phyloP scores from a whole-genome alignment of 129 eudicot genomes.

The Deinandra increscens region DNA sequence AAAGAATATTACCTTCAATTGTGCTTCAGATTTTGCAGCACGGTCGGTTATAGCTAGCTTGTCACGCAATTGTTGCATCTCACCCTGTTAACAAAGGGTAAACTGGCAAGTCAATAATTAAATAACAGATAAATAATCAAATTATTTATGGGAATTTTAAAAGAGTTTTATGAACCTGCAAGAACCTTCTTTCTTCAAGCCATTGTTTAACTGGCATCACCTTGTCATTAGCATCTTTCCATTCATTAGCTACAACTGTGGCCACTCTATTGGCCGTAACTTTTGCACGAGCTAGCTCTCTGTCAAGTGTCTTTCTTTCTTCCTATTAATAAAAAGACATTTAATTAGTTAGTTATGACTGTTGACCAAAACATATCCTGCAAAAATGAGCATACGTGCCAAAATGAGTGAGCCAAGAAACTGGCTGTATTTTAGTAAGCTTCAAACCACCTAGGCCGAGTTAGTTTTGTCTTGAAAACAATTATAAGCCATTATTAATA shows the following conservation, averaged over 20 bases:
- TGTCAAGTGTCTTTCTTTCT: constrained; percentile 83
- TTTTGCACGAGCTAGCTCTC: constrained; percentile 94
- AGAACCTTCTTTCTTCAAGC: constrained; percentile 92
- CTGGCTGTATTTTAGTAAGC: neutral
- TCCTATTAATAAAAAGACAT: constrained; percentile 41
- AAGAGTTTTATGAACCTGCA: constrained; percentile 51
- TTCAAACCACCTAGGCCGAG: neutral
- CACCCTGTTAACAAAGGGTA: constrained; percentile 59
- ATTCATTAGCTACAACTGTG: constrained; percentile 90
- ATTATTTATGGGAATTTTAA: neutral
- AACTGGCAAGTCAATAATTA: constrained; percentile 24
- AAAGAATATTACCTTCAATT: constrained; percentile 52
- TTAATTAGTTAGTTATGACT: constrained; percentile 4
- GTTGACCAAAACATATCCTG: neutral
- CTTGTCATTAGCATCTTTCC: constrained; percentile 95
- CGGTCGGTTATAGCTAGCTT: constrained; percentile 74
- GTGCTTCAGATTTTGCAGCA: constrained; percentile 88
- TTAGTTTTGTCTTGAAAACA: neutral
- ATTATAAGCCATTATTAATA: neutral
- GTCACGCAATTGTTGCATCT: constrained; percentile 86
- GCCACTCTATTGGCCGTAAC: constrained; percentile 99
- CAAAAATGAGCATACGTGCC: neutral
- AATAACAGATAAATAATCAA: neutral
- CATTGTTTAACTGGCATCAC: constrained; percentile 99
- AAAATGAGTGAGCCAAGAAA: neutral